These are phyloP conservation scores for Irpex lacteus DNA, from an alignment of 1,284 basidiomycete genomes.

Conservation along the genomic window DNA sequence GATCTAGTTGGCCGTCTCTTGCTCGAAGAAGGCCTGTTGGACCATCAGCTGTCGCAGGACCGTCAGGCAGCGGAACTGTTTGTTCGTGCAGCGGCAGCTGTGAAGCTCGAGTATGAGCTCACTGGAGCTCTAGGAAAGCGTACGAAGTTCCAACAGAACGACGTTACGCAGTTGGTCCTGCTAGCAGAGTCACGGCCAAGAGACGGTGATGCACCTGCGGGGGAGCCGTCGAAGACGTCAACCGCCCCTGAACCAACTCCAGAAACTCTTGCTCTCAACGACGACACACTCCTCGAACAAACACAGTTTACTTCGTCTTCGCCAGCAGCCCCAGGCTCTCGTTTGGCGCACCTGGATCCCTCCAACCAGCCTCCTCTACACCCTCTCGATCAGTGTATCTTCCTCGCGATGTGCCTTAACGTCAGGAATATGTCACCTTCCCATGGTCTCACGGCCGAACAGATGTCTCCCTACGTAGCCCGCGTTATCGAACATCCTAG, in stretches of 20 bases:
- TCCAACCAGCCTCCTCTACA: constrained; percentile 82
- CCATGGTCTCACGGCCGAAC: constrained; percentile 84
- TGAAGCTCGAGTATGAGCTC: constrained; percentile 85
- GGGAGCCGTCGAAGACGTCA: constrained; percentile 20
- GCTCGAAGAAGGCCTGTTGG: constrained; percentile 80
- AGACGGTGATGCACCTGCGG: constrained; percentile 29
- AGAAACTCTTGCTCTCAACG: constrained; percentile 83
- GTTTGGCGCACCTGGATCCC: constrained; percentile 73
- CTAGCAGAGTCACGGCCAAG: constrained; percentile 79
- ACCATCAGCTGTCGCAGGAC: constrained; percentile 76
- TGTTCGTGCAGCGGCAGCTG: constrained; percentile 73
- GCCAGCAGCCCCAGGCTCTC: constrained; percentile 34
- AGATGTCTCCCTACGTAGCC: constrained; percentile 87
- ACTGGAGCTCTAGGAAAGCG: constrained; percentile 92
- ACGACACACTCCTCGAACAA: constrained; percentile 94
- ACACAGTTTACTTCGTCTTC: constrained; percentile 82
- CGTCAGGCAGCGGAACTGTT: constrained; percentile 80
- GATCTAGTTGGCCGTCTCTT: constrained; percentile 72
- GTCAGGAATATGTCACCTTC: constrained; percentile 85
- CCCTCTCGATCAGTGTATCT: constrained; percentile 88
- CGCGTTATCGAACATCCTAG: constrained; percentile 84
- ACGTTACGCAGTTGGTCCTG: constrained; percentile 90
- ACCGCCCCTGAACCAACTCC: constrained; percentile 39
- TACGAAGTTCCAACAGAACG: constrained; percentile 90
- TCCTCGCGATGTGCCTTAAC: constrained; percentile 87